Evolutionary conservation across 2,329 filamentous ascomycete species (phyloP), one percentile per base, ranked within the genome.

Genomic region (Nigrospora sphaerica): DNA sequence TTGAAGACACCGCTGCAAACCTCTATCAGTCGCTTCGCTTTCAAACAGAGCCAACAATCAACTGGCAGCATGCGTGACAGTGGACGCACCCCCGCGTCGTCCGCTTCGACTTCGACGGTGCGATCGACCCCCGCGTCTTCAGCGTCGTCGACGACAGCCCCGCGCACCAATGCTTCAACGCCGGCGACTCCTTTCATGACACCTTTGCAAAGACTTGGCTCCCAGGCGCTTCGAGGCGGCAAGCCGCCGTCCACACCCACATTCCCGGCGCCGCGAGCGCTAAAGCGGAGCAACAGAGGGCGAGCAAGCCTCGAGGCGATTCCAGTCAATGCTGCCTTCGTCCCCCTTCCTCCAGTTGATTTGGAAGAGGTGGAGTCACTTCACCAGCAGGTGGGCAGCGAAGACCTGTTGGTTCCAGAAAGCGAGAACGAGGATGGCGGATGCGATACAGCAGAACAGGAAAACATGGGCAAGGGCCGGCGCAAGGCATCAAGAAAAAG

Each of bases 401-500:
- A 82, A 56, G 78, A 82, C 47, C 68, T 77, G 46, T 71, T 81
- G 50, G 61, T 75, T 13, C 72, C 72, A 23, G 75, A 75, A 57
- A 78, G 75, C 49, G 69, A 72, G 32, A 52, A 58, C 18, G 57
- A 63, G 11, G 61, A 62, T 14, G 48, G 34, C 23, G 45, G 41
- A 16, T 45, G 51, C 12, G 47, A 23, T 34, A 38, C 39, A 16
- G 45, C 50, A 2, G 61, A 62, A 3, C 51, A 51, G 9, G 57
- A 60, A 42, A 55, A 56, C 18, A 32, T 48, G 18, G 50, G 50
- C 4, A 44, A 43, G 10, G 23, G 18, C 11, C 53, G 51, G 32
- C 42, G 42, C 7, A 53, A 43, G 46, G 51, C 51, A 9, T 54
- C 55, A 2, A 52, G 62, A 7, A 64, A 52, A 42, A 68, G 65